phyloP scores from a whole-genome alignment of 108 stramenopile species.

The Stephanodiscus minutulus region DNA sequence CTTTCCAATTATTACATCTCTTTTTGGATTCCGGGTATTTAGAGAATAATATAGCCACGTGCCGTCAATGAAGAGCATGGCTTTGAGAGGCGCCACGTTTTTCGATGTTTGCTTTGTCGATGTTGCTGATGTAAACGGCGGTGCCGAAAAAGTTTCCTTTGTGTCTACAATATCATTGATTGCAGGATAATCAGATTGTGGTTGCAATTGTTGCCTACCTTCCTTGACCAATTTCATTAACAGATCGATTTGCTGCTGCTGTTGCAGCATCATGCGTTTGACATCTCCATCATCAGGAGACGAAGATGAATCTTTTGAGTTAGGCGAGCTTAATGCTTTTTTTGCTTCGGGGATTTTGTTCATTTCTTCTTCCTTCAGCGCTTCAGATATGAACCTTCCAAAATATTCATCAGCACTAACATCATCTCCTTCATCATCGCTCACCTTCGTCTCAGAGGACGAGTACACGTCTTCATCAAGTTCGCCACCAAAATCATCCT shows the following conservation, averaged over 20 bases:
- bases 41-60: constrained; percentile 91
- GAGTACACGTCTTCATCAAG: constrained; percentile 11
- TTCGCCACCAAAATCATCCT: constrained; percentile 10
- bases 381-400: constrained; percentile 20
- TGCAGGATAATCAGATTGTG: constrained; percentile 4
- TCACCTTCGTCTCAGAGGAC: constrained; percentile 1
- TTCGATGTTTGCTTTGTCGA: constrained; percentile 15
- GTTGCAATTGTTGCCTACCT: constrained; percentile 31
- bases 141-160: background rate
- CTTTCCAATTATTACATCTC: constrained; percentile 58
- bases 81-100: constrained; percentile 72
- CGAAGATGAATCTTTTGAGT: constrained; percentile 7
- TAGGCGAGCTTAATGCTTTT: background rate
- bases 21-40: constrained; percentile 45
- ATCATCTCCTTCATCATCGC: constrained; percentile 15
- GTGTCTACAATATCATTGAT: background rate
- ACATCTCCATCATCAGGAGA: constrained; percentile 9
- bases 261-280: constrained; percentile 53
- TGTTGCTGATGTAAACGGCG: constrained; percentile 1
- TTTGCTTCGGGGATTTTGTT: background rate
- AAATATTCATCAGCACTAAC: constrained; percentile 20
- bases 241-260: constrained; percentile 63
- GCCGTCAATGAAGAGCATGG: constrained; percentile 89
- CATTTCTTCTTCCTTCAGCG: constrained; percentile 11
- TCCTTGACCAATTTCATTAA: constrained; percentile 46